A percentile compares a stretch with the other conserved stretches of the same genome.
phyloP scores from a whole-genome alignment of 2,329 filamentous ascomycete species.

The Pezicula rhizophila region DNA sequence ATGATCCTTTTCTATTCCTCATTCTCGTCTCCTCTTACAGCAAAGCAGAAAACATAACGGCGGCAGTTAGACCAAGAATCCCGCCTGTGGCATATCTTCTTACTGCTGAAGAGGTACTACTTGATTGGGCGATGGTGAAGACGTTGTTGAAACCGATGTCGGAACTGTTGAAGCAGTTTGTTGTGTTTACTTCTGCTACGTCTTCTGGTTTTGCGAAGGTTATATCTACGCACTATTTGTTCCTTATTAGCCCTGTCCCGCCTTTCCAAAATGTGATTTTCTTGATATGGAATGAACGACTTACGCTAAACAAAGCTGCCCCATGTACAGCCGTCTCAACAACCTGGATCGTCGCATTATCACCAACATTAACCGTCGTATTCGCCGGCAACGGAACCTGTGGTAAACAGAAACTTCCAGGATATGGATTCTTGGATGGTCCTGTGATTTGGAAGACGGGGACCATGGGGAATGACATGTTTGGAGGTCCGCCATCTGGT shows the following conservation, averaged over 20 bases:
- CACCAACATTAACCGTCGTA: slow-evolving; percentile 66
- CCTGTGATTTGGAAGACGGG: slow-evolving; percentile 77
- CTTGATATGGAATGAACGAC: slow-evolving; percentile 7
- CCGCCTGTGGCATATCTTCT: no score
- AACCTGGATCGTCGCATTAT: slow-evolving; percentile 85
- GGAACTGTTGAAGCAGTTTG: slow-evolving; percentile 83
- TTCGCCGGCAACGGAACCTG: slow-evolving; percentile 79
- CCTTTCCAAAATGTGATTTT: neutral
- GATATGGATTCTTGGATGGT: slow-evolving; percentile 76
- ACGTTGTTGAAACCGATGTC: slow-evolving; percentile 71
- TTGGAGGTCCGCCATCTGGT: slow-evolving; percentile 60
- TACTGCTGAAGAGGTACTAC: slow-evolving; percentile 1
- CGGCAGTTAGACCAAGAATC: no score
- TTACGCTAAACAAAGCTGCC: slow-evolving; percentile 57
- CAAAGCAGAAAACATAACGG: no score
- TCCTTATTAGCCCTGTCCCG: slow-evolving; percentile 3
- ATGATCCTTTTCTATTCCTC: no score
- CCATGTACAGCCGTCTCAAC: slow-evolving; percentile 81
- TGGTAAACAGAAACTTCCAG: slow-evolving; percentile 81
- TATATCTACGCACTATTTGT: slow-evolving; percentile 79
- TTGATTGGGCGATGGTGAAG: slow-evolving; percentile 53
- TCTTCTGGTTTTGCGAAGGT: slow-evolving; percentile 79
- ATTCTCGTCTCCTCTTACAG: no score
- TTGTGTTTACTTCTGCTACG: slow-evolving; percentile 65
- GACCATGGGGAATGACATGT: slow-evolving; percentile 83